Conservation (phyloP, 441 rosid genomes). For the Rhodomyrtus psidioides region DNA sequence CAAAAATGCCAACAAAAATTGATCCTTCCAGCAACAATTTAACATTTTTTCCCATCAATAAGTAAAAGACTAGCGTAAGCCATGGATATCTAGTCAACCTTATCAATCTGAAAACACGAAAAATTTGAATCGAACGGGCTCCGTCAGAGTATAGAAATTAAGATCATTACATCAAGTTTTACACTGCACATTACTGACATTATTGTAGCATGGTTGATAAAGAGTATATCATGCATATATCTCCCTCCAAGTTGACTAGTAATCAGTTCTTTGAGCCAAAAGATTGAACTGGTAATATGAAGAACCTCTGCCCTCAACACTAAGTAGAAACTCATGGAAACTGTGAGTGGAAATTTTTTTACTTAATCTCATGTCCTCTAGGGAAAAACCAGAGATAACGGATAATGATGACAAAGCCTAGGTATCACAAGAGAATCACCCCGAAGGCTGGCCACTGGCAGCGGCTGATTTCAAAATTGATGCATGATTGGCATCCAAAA, state of each 20-base stretch:
- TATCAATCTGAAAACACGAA: background rate
- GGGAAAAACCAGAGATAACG: background rate
- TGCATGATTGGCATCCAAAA: conserved; percentile 76
- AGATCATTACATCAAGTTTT: background rate
- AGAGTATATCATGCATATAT: background rate
- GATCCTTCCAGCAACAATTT: background rate
- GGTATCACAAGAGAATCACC: conserved; percentile 32
- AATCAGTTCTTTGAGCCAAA: background rate
- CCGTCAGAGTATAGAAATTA: background rate
- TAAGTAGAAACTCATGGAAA: background rate
- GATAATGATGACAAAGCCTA: background rate
- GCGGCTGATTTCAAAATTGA: conserved; percentile 67
- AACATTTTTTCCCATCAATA: background rate
- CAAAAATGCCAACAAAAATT: background rate
- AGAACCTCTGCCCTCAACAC: background rate
- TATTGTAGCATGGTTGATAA: background rate
- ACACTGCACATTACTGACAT: background rate
- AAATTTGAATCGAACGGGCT: background rate
- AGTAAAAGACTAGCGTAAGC: background rate
- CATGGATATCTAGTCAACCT: background rate
- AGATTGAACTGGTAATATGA: background rate
- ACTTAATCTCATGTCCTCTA: background rate
- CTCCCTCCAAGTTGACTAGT: background rate
- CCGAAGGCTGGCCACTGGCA: conserved; percentile 71
- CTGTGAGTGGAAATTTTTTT: background rate